phyloP scores from a whole-genome alignment of 805 yeast genomes.

The Kurtzmaniella fragi region DNA sequence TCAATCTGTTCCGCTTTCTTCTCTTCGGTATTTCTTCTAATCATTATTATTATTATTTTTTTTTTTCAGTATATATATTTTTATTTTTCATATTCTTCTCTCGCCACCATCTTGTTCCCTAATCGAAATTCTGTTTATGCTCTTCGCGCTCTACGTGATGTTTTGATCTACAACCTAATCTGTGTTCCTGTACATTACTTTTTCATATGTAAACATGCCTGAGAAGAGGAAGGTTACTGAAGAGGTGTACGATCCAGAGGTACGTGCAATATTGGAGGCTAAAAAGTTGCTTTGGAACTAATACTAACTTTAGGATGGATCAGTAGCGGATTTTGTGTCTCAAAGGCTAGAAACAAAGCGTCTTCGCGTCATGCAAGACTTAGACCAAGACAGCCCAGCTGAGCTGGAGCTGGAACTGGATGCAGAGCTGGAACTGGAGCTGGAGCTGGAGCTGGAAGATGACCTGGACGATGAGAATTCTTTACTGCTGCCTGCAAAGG shows the following conservation, averaged over 20 bases:
- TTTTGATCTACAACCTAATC: too few species aligned
- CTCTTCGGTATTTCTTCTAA: too few species aligned
- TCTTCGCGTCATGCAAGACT: conserved; percentile 3
- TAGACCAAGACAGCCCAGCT: conserved; percentile 6
- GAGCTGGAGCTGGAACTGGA: conserved; percentile 5
- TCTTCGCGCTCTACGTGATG: not conserved
- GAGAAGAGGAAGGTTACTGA: too few species aligned
- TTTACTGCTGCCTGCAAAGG: conserved; percentile 25
- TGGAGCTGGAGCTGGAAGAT: conserved; percentile 9
- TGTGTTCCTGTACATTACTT: too few species aligned
- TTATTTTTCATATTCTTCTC: not conserved
- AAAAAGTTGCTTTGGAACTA: too few species aligned
- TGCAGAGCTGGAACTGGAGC: conserved; percentile 1
- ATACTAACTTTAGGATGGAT: too few species aligned
- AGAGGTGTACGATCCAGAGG: too few species aligned
- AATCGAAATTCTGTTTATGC: not conserved
- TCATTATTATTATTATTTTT: not conserved
- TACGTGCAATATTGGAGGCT: too few species aligned
- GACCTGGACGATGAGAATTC: conserved; percentile 12
- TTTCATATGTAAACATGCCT: too few species aligned
- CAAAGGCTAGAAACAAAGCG: conserved; percentile 10
- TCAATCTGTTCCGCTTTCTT: too few species aligned
- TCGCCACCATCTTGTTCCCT: not conserved
- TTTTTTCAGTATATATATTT: not conserved
- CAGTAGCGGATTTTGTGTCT: conserved; percentile 8